A percentile compares a stretch with the other conserved stretches of the same genome.
phyloP scores from a whole-genome alignment of 768 basidiomycete species.

The Dacryopinax spathularia region DNA sequence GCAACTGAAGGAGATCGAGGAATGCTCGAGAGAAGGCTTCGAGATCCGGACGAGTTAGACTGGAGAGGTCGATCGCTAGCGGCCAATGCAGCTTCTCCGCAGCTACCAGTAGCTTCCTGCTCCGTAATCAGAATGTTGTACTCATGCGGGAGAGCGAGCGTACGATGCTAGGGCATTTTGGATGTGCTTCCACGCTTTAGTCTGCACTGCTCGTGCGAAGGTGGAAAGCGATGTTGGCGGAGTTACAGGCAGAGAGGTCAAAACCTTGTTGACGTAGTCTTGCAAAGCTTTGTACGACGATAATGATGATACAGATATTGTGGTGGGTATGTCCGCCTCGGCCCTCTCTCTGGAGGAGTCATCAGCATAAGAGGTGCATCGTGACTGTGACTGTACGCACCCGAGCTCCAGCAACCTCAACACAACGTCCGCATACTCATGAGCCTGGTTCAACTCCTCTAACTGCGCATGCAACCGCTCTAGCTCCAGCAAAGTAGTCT shows the following conservation, averaged over 20 bases:
- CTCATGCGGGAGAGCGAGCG: no score
- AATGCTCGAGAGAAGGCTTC: conserved; percentile 64
- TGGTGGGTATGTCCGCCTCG: conserved; percentile 11
- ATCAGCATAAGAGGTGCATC: background rate
- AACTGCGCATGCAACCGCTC: conserved; percentile 64
- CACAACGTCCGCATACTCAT: conserved; percentile 60
- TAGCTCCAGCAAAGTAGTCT: conserved; percentile 60
- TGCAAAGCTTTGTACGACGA: conserved; percentile 48
- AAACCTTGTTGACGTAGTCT: conserved; percentile 43
- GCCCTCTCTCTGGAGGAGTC: background rate
- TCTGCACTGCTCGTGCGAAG: conserved; percentile 41
- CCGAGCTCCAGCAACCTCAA: conserved; percentile 57
- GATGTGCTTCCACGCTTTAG: conserved; percentile 65
- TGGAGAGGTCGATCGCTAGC: conserved; percentile 47
- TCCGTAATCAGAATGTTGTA: conserved; percentile 19
- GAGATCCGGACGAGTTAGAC: conserved; percentile 37
- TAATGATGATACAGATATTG: conserved; percentile 35
- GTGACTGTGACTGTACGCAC: conserved; percentile 28
- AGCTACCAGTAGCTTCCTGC: conserved; percentile 46
- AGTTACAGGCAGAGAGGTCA: conserved; percentile 25
- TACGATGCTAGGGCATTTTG: conserved; percentile 51
- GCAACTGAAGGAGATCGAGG: conserved; percentile 57
- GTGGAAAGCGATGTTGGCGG: conserved; percentile 44
- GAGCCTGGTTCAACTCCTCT: conserved; percentile 61
- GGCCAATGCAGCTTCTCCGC: conserved; percentile 84